Evolutionary conservation across 495 filamentous ascomycete species (phyloP).

Genomic region (Aspergillus olivimuriae): DNA sequence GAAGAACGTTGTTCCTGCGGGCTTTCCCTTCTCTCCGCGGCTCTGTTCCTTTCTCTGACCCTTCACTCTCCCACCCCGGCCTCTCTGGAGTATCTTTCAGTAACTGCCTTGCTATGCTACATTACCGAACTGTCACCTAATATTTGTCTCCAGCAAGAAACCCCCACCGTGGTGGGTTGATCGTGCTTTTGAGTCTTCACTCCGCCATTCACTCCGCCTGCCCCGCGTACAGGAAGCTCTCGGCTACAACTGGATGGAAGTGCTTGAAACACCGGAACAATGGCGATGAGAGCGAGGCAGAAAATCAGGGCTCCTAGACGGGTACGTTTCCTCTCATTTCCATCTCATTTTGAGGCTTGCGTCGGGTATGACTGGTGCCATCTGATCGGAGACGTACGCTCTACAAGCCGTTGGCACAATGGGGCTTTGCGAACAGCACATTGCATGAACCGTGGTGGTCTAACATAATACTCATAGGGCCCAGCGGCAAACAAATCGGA

Average conservation of each 20-base stretch:
- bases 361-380: neutral
- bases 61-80: too few species aligned
- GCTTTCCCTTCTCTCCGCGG: slow-evolving; percentile 17
- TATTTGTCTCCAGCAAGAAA: neutral
- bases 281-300: slow-evolving; percentile 60
- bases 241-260: slow-evolving; percentile 9
- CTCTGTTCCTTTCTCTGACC: neutral
- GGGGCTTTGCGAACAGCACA: too few species aligned
- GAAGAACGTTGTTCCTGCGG: slow-evolving; percentile 18
- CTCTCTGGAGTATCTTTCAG: too few species aligned
- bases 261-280: slow-evolving; percentile 22
- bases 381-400: too few species aligned
- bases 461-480: slow-evolving; percentile 38
- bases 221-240: slow-evolving; percentile 11
- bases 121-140: neutral
- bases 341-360: neutral
- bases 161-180: neutral
- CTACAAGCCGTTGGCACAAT: too few species aligned
- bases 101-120: too few species aligned
- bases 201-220: too few species aligned
- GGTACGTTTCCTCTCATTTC: slow-evolving; percentile 41
- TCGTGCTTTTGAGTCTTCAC: too few species aligned
- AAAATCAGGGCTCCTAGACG: slow-evolving; percentile 68
- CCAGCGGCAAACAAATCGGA: slow-evolving; percentile 46
- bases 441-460: too few species aligned